phyloP scores from a whole-genome alignment of 164 flowering plant species.

The Annona squamosa region DNA sequence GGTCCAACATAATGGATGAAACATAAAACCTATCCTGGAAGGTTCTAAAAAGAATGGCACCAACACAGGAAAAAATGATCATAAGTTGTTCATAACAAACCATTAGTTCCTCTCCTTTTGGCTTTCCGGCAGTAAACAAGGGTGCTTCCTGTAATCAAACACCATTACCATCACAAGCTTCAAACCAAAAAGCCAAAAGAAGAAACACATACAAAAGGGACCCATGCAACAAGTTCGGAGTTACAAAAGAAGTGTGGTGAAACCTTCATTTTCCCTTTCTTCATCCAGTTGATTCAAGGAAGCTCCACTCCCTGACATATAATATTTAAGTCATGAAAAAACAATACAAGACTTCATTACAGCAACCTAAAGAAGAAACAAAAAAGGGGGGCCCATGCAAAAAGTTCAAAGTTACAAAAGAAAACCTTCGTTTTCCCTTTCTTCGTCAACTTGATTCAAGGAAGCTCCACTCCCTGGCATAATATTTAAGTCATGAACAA shows the following conservation, averaged over 20 bases:
- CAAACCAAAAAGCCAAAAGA: no score
- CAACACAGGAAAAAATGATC: neutral
- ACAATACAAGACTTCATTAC: neutral
- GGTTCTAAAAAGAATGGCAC: neutral
- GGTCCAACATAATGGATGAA: neutral
- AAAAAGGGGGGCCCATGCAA: neutral
- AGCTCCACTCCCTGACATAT: neutral
- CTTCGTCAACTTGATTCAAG: neutral
- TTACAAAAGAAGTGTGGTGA: neutral
- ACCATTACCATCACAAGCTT: neutral
- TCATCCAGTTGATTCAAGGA: neutral
- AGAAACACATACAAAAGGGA: no score
- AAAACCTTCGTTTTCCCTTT: neutral
- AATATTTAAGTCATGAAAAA: neutral
- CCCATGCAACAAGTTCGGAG: neutral
- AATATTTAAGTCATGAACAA: neutral
- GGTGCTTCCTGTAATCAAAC: neutral
- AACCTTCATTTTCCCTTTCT: conserved; percentile 2
- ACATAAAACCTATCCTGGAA: neutral
- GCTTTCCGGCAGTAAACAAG: neutral
- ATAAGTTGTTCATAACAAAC: neutral
- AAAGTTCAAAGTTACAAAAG: neutral
- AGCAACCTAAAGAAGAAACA: neutral
- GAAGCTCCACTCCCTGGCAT: neutral
- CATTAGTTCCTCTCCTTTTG: neutral